Base-by-base conservation (phyloP, 1,284 basidiomycete genomes). In the Albatrellus sp. region DNA sequence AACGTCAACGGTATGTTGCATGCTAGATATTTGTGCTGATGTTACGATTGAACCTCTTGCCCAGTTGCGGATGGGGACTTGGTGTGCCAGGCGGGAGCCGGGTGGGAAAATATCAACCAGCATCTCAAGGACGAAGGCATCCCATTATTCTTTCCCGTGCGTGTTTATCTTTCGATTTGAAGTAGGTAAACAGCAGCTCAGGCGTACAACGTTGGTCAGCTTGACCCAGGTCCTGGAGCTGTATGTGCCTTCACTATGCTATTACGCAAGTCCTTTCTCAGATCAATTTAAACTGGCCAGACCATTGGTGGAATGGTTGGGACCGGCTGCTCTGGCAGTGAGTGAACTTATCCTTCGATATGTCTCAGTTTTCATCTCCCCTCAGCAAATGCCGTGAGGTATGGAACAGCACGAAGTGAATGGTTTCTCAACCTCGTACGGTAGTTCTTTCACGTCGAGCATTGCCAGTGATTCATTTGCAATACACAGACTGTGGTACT, bases 131-230 rank as follows among this genome's bases (percentile, higher is more conserved):
- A 76, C 38, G 68, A 77, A 57, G 47, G 75, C 7, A 73, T 83
- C 44, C 77, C 80, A 1, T 60, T 92, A n/a, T 92, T 93, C 68
- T 92, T 90, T 57, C 90, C 90, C 0, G 76, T 90, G 49, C 44
- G 77, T 55, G 30, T 44, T 12, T 42, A 17, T 11, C 9, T 40
- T 40, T 6, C n/a, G n/a, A n/a, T n/a, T 24, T 24, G 24, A 24
- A 7, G 24, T 3, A 7, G 7, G 7, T 24, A n/a, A 12, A 10
- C 16, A n/a, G 13, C 38, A 12, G 11, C 12, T 8, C 24, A 28
- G 10, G 6, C 12, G 16, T 13, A 9, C 14, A 37, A 13, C 33
- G 14, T 37, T 28, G 0, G 14, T 10, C 32, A 44, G 43, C 43
- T 44, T 31, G 43, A 44, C n/a, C 43, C 43, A 37, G 43, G 43